Percentiles rank a stretch among this genome's conserved stretches.
phyloP scores from a whole-genome alignment of 768 basidiomycete genomes.

The Tylopilus sp. region DNA sequence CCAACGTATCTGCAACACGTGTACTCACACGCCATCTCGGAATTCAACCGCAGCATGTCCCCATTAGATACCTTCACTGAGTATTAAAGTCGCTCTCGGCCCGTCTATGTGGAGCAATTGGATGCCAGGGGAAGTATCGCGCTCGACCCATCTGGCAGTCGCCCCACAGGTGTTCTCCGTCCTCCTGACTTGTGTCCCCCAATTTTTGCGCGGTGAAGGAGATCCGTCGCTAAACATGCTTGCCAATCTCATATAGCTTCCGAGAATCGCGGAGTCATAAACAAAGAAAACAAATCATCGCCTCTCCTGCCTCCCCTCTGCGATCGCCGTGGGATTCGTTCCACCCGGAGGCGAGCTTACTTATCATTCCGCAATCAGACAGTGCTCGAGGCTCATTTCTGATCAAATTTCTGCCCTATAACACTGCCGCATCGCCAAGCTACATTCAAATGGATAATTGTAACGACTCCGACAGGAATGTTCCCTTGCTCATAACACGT shows the following conservation, averaged over 20 bases:
- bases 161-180: slow-evolving; percentile 4
- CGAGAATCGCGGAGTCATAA: slow-evolving; percentile 25
- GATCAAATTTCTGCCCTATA: neutral
- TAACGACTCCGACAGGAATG: neutral
- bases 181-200: neutral
- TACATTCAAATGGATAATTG: no score
- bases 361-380: slow-evolving; percentile 12
- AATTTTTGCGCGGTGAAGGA: slow-evolving; percentile 19
- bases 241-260: slow-evolving; percentile 18
- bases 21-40: slow-evolving; percentile 32
- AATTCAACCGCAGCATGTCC: slow-evolving; percentile 27
- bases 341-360: slow-evolving; percentile 1
- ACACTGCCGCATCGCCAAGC: slow-evolving; percentile 19
- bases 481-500: neutral
- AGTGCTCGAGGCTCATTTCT: slow-evolving; percentile 6
- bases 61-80: slow-evolving; percentile 12
- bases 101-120: slow-evolving; percentile 14
- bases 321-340: slow-evolving; percentile 14
- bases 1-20: slow-evolving; percentile 31
- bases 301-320: neutral
- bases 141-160: slow-evolving; percentile 2
- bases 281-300: neutral
- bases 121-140: slow-evolving; percentile 1
- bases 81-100: slow-evolving; percentile 5
- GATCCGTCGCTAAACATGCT: slow-evolving; percentile 1